These are phyloP conservation scores for Chytriomyces hyalinus DNA, from an alignment of 192 early-diverging fungal genomes.

Conservation along the genomic window DNA sequence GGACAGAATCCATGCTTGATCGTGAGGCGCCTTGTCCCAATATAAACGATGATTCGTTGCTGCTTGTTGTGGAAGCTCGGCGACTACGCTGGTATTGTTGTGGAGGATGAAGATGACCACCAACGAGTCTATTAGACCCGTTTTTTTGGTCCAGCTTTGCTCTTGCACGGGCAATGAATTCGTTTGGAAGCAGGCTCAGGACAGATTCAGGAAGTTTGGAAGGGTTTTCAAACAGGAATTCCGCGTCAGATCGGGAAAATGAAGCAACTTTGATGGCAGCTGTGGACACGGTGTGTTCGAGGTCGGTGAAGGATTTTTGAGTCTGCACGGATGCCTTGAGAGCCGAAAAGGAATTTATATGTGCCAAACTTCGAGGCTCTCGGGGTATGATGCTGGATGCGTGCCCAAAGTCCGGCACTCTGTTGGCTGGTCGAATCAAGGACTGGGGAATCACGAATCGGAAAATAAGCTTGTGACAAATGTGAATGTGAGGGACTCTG, in stretches of 20 bases:
- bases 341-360: not conserved
- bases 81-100: not conserved
- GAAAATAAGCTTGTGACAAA: slow-evolving; percentile 24
- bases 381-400: not conserved
- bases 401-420: slow-evolving; percentile 15
- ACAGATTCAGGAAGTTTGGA: not conserved
- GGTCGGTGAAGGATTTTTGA: not conserved
- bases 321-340: not conserved
- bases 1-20: not conserved
- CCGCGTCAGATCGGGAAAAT: slow-evolving; percentile 6
- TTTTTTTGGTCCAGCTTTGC: not conserved
- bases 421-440: not conserved
- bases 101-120: not conserved
- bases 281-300: not conserved
- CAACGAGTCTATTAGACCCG: not conserved
- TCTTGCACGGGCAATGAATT: not conserved
- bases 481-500: slow-evolving; percentile 10
- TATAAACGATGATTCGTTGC: not conserved
- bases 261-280: slow-evolving; percentile 18
- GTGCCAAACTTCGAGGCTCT: not conserved
- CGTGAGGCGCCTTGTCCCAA: not conserved
- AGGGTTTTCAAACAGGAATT: not conserved
- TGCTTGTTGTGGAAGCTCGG: not conserved
- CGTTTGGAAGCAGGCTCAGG: not conserved
- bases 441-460: slow-evolving; percentile 15